These are phyloP conservation scores for Lenzites betulinus DNA, from an alignment of 768 basidiomycete genomes.

Conservation along the genomic window DNA sequence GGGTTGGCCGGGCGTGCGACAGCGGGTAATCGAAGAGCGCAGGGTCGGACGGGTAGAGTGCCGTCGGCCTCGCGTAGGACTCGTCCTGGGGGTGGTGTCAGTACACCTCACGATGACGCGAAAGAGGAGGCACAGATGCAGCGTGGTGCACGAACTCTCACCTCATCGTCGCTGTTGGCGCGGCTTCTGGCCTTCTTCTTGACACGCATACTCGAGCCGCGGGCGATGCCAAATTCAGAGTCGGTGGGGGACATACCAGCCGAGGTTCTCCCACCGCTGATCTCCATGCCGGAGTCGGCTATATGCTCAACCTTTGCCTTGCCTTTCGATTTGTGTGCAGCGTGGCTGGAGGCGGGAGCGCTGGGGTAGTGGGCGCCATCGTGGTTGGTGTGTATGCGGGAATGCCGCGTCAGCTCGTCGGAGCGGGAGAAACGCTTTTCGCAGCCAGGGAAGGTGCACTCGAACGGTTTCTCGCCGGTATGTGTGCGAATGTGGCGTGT, in stretches of 20 bases:
- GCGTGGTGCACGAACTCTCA: slow-evolving; percentile 40
- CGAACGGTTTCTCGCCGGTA: slow-evolving; percentile 97
- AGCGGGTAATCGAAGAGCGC: slow-evolving; percentile 26
- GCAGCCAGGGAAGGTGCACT: slow-evolving; percentile 90
- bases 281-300: slow-evolving; percentile 23
- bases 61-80: slow-evolving; percentile 44
- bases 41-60: slow-evolving; percentile 30
- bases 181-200: slow-evolving; percentile 82
- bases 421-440: slow-evolving; percentile 97
- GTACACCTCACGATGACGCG: slow-evolving; percentile 22
- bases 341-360: slow-evolving; percentile 9
- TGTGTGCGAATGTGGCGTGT: slow-evolving; percentile 98
- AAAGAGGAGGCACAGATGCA: background rate
- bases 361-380: slow-evolving; percentile 30
- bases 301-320: slow-evolving; percentile 35
- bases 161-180: slow-evolving; percentile 84
- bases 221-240: slow-evolving; percentile 13
- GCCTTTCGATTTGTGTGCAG: slow-evolving; percentile 23
- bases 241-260: slow-evolving; percentile 11
- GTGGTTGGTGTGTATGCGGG: slow-evolving; percentile 84
- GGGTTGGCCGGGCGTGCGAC: slow-evolving; percentile 19
- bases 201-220: slow-evolving; percentile 34
- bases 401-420: slow-evolving; percentile 97
- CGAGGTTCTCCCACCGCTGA: slow-evolving; percentile 21
- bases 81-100: slow-evolving; percentile 31